Percentiles rank a stretch among this genome's conserved stretches.
These are phyloP conservation scores for Ceratocystis variospora DNA, from an alignment of 2,329 filamentous ascomycete species.

Conservation along the genomic window DNA sequence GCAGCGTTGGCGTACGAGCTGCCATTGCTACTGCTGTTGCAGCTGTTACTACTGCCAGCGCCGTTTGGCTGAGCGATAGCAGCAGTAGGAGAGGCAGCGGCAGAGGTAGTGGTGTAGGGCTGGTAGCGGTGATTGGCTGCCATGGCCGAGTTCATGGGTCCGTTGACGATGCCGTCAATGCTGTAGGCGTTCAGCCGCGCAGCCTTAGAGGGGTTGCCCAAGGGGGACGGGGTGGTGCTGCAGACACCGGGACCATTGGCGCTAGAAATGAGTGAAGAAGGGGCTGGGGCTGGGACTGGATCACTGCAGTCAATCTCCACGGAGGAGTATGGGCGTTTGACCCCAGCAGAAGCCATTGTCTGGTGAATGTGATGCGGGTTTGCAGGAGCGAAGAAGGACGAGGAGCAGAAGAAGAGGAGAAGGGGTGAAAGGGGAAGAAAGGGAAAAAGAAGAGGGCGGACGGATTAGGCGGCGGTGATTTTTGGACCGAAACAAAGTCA, in stretches of 20 bases:
- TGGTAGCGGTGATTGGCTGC: conserved; percentile 17
- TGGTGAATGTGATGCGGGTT: not conserved
- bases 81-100: not conserved
- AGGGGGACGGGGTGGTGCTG: conserved; percentile 6
- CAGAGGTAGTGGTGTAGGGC: not conserved
- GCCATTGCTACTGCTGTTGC: conserved; percentile 17
- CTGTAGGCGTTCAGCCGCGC: conserved; percentile 1
- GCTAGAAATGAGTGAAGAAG: not conserved
- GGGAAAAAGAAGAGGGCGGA: not conserved
- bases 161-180: not conserved
- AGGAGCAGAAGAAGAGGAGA: not conserved
- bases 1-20: not conserved
- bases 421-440: not conserved
- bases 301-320: conserved; percentile 25
- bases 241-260: not conserved
- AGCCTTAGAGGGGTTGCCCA: conserved; percentile 18
- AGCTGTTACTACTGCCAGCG: conserved; percentile 20
- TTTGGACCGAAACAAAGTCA: too few relatives aligned
- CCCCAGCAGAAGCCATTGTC: conserved; percentile 27
- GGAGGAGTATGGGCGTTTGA: conserved; percentile 30
- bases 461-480: not conserved
- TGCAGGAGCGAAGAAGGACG: not conserved
- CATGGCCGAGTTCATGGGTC: not conserved
- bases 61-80: not conserved
- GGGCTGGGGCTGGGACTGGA: conserved; percentile 16